phyloP scores from a whole-genome alignment of 495 filamentous ascomycete genomes.

The Aspergillus avenaceus region DNA sequence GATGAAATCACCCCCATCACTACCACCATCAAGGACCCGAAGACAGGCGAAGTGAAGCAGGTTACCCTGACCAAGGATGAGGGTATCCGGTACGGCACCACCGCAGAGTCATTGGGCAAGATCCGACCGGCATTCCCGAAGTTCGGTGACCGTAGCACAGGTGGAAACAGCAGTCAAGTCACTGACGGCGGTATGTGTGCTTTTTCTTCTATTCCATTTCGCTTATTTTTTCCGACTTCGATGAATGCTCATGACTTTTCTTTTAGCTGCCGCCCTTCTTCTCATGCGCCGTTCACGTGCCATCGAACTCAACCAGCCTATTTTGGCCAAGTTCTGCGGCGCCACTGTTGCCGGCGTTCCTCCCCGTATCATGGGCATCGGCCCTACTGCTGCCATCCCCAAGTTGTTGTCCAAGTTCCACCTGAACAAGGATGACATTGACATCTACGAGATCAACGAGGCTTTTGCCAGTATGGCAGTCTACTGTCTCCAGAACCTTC shows the following conservation, averaged over 20 bases:
- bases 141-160: slow-evolving; percentile 82
- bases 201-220: too few relatives aligned
- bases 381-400: slow-evolving; percentile 88
- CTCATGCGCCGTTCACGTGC: slow-evolving; percentile 93
- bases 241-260: slow-evolving; percentile 9
- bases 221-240: not conserved
- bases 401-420: slow-evolving; percentile 83
- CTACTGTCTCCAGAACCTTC: slow-evolving; percentile 77
- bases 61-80: slow-evolving; percentile 82
- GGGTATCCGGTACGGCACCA: slow-evolving; percentile 85
- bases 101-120: slow-evolving; percentile 74
- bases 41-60: slow-evolving; percentile 70
- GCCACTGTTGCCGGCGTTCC: slow-evolving; percentile 86
- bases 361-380: slow-evolving; percentile 95
- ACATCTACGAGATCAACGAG: slow-evolving; percentile 94
- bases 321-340: slow-evolving; percentile 91
- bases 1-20: slow-evolving; percentile 92
- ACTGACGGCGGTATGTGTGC: slow-evolving; percentile 79
- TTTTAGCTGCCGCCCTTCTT: slow-evolving; percentile 72
- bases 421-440: slow-evolving; percentile 74
- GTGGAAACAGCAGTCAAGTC: slow-evolving; percentile 94
- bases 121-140: slow-evolving; percentile 88
- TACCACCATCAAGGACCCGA: slow-evolving; percentile 74
- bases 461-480: slow-evolving; percentile 97
- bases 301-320: slow-evolving; percentile 81